These are phyloP conservation scores for Alternaria postmessia DNA, from an alignment of 2,329 filamentous ascomycete genomes.

Conservation along the genomic window DNA sequence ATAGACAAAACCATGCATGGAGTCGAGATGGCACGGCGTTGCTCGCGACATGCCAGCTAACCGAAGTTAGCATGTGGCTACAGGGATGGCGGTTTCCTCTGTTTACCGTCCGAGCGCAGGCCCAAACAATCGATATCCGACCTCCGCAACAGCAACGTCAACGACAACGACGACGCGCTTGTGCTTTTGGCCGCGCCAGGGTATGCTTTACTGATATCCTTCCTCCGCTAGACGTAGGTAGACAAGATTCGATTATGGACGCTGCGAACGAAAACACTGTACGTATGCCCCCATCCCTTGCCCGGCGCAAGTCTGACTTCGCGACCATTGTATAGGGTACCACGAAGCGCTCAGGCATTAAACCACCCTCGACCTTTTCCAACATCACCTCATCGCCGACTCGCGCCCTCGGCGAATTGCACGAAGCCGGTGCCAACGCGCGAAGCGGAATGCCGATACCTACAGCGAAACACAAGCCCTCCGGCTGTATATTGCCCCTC, in stretches of 20 bases:
- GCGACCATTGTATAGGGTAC: slow-evolving; percentile 26
- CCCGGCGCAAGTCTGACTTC: slow-evolving; percentile 23
- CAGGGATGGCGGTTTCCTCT: slow-evolving; percentile 15
- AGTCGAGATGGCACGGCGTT: neutral
- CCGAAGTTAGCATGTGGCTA: slow-evolving; percentile 6
- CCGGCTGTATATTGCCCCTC: slow-evolving; percentile 52
- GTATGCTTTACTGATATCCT: slow-evolving; percentile 17
- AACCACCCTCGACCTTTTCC: slow-evolving; percentile 38
- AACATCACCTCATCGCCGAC: slow-evolving; percentile 33
- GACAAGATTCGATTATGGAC: slow-evolving; percentile 25
- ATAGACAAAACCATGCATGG: too few species aligned
- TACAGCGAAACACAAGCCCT: slow-evolving; percentile 61
- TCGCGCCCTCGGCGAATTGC: slow-evolving; percentile 59
- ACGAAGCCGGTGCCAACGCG: slow-evolving; percentile 62
- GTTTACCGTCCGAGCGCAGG: slow-evolving; percentile 20
- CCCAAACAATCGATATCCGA: slow-evolving; percentile 20
- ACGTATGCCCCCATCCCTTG: slow-evolving; percentile 16
- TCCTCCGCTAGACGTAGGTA: slow-evolving; percentile 7
- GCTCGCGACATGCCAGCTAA: slow-evolving; percentile 5
- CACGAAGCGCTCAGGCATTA: slow-evolving; percentile 42
- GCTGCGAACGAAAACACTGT: slow-evolving; percentile 43
- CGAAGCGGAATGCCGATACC: slow-evolving; percentile 60
- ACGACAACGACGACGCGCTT: slow-evolving; percentile 12
- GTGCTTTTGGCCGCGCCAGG: slow-evolving; percentile 9
- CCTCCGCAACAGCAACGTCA: slow-evolving; percentile 8